Evolutionary conservation across 345 rosid species (phyloP).

Genomic region (Linum lewisii): DNA sequence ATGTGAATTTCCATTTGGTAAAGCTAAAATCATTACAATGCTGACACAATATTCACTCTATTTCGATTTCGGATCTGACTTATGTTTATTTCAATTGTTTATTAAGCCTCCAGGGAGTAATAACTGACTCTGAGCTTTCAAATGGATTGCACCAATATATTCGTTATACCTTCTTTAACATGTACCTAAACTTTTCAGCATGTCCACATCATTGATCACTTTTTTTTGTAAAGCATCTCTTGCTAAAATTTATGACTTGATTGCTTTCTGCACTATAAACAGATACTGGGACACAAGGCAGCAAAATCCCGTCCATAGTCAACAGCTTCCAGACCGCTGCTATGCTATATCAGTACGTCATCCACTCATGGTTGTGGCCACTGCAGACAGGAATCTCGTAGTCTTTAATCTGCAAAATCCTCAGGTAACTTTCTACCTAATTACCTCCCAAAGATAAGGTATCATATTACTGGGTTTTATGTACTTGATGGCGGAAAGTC

Average conservation of each 20-base stretch:
- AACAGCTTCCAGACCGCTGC: conserved; percentile 92
- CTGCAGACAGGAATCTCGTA: conserved; percentile 88
- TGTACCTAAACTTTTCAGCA: background rate
- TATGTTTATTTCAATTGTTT: background rate
- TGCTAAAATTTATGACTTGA: background rate
- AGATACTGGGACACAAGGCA: conserved; percentile 98
- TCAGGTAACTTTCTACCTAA: conserved; percentile 72
- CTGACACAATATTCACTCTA: background rate
- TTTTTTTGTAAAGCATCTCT: background rate
- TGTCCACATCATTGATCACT: background rate
- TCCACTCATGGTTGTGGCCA: conserved; percentile 94
- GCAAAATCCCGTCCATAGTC: conserved; percentile 76
- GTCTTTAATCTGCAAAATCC: conserved; percentile 83
- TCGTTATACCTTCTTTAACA: background rate
- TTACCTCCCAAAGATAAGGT: too few relatives aligned
- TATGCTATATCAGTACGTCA: conserved; percentile 72
- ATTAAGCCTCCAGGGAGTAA: background rate
- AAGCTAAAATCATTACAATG: background rate
- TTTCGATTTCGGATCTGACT: background rate
- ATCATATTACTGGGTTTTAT: too few relatives aligned
- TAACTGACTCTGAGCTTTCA: background rate
- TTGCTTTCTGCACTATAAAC: conserved; percentile 7
- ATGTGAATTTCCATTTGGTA: background rate
- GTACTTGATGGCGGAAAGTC: background rate
- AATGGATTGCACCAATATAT: background rate